Evolutionary conservation across 768 basidiomycete species (phyloP), one percentile per base, ranked within the genome.

Genomic region (Coprinopsis marcescibilis): DNA sequence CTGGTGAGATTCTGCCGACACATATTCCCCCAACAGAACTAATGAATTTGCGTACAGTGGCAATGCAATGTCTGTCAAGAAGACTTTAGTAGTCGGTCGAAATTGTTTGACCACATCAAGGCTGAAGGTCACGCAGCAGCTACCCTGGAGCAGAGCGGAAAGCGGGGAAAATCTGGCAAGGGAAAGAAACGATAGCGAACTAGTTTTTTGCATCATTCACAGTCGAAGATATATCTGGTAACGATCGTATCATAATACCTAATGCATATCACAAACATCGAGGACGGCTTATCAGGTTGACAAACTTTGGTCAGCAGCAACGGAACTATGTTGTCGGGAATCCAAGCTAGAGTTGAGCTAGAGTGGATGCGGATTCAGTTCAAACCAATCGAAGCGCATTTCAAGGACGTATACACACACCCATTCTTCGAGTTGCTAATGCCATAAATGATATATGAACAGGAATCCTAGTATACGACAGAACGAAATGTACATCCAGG

Each of bases 51-150:
- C 35, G 15, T 40, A 32, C 25, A 70, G 65, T 59, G 74, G 65
- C 66, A 60, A 29, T 92, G 89, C 62, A 84, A 90, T 57, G 75
- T 80, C 20, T 93, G 90, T 63, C 63, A 65, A n/a, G 60, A 70
- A 45, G 34, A 53, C 1, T 93, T 91, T 57, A 57, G 70, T 3
- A 87, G 80, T 58, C 80, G 78, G 52, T 88, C 85, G 1, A 84
- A 80, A 55, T 63, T 92, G 11, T 93, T 93, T 55, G 64, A 62
- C 23, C 89, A 93, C 58, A 75, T 93, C 52, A 75, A 71, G 19
- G 73, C 78, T 21, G 74, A 78, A 10, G 86, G 83, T 2, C 89
- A 93, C 63, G 86, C 87, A 5, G 59, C 72, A 20, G 80, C 77
- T 26, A 56, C 56, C 24, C 52, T 66, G 21, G 34, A 36, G 4